phyloP scores from a whole-genome alignment of 371 early-diverging fungal species.

The Mucor irregularis region DNA sequence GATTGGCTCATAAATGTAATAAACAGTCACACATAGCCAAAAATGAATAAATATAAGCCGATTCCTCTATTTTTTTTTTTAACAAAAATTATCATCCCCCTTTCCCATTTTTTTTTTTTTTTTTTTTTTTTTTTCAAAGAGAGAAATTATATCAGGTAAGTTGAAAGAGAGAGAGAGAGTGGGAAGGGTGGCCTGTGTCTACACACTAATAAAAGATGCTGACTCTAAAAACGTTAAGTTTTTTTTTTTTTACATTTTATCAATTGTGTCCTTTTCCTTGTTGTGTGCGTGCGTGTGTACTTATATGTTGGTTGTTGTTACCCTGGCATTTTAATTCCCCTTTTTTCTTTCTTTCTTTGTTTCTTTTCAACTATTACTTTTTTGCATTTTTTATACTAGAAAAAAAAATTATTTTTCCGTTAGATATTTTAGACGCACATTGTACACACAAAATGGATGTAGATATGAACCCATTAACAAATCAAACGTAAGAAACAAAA shows the following conservation, averaged over 20 bases:
- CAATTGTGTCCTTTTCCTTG: background rate
- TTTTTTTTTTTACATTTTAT: slow-evolving; percentile 2
- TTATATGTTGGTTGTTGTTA: background rate
- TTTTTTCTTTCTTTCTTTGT: background rate
- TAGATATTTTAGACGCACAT: background rate
- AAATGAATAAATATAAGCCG: slow-evolving; percentile 14
- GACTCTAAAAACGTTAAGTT: slow-evolving; percentile 10
- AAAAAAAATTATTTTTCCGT: slow-evolving; percentile 13
- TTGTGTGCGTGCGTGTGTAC: no score
- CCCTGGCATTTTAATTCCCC: slow-evolving; percentile 6
- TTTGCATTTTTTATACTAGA: no score
- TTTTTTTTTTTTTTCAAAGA: slow-evolving; percentile 11
- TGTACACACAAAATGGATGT: slow-evolving; percentile 5
- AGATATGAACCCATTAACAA: background rate
- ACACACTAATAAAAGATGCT: background rate
- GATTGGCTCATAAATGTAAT: background rate
- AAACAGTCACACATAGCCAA: background rate
- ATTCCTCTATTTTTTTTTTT: no score
- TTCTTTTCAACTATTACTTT: no score
- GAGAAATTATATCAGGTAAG: no score
- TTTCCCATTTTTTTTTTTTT: slow-evolving; percentile 18
- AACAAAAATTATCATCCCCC: no score
- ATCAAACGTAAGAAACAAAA: background rate
- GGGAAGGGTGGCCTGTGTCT: no score
- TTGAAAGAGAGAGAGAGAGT: no score